phyloP scores from a whole-genome alignment of 108 stramenopile genomes.

The Stephanodiscus triporus region DNA sequence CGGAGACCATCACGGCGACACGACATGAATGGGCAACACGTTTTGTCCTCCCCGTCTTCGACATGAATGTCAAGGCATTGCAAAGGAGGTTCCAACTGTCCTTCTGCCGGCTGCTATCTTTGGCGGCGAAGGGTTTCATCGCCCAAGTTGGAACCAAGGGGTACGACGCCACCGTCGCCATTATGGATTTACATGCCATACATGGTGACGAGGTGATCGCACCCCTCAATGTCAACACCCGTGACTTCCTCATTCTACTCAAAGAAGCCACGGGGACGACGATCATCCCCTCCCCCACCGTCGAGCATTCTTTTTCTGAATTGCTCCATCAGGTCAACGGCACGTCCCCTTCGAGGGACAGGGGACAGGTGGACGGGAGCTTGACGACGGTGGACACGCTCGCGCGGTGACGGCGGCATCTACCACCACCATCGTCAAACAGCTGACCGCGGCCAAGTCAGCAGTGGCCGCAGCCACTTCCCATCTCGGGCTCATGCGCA shows the following conservation, averaged over 20 bases:
- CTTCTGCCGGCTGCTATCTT: too few relatives aligned
- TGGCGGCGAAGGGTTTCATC: conserved; percentile 1
- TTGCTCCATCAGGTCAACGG: not conserved
- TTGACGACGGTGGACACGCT: too few relatives aligned
- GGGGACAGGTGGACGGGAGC: too few relatives aligned
- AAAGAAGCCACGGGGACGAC: not conserved
- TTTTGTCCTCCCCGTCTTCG: too few relatives aligned
- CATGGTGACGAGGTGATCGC: not conserved
- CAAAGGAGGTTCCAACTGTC: too few relatives aligned
- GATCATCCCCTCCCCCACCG: not conserved
- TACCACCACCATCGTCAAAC: not conserved
- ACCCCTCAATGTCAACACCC: not conserved
- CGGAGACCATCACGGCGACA: not conserved
- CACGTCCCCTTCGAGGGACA: too few relatives aligned
- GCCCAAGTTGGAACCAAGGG: conserved; percentile 1
- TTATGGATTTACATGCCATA: conserved; percentile 1
- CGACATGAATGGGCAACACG: not conserved
- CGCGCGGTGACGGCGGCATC: too few relatives aligned
- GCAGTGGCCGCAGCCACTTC: too few relatives aligned
- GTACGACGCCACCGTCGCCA: not conserved
- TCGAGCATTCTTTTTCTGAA: not conserved
- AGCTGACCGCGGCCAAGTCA: not conserved
- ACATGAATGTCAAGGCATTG: too few relatives aligned
- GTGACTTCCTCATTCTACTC: not conserved
- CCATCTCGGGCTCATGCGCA: not conserved